A percentile compares a stretch with the other conserved stretches of the same genome.
Evolutionary conservation across 768 basidiomycete genomes (phyloP).

Genomic region (Rhizopogon roseolus): DNA sequence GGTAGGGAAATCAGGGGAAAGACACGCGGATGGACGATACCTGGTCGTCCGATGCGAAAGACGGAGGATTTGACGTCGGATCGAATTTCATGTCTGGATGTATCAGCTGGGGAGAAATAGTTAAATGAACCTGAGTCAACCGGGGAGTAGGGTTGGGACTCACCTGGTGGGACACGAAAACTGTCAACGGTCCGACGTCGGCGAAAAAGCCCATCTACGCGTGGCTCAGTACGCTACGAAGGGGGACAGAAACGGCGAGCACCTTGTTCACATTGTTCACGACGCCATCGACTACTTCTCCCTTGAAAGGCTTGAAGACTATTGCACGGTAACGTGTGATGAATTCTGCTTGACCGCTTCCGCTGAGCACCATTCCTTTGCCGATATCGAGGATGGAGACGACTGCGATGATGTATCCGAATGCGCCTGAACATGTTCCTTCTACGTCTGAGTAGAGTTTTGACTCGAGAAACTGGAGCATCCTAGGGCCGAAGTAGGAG

Average conservation of each 20-base stretch:
- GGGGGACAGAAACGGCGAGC: too few species aligned
- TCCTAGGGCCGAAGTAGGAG: constrained; percentile 95
- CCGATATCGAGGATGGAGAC: constrained; percentile 89
- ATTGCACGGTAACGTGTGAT: constrained; percentile 92
- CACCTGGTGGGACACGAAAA: constrained; percentile 96
- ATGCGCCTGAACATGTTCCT: constrained; percentile 93
- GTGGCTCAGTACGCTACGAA: background rate
- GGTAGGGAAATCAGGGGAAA: constrained; percentile 1
- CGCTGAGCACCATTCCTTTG: constrained; percentile 86
- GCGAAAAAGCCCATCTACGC: constrained; percentile 96
- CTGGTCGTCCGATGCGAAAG: constrained; percentile 88
- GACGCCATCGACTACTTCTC: constrained; percentile 95
- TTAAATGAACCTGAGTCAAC: constrained; percentile 3
- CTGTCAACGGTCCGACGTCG: constrained; percentile 89
- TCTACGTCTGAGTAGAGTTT: constrained; percentile 96
- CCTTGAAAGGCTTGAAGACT: constrained; percentile 99
- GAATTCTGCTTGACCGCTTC: constrained; percentile 95
- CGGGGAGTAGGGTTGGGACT: constrained; percentile 16
- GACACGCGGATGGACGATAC: constrained; percentile 29
- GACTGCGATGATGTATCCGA: constrained; percentile 92
- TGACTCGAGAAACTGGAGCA: constrained; percentile 88
- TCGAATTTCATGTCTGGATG: constrained; percentile 94
- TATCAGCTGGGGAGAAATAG: constrained; percentile 58
- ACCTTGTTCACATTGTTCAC: constrained; percentile 97
- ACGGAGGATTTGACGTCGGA: constrained; percentile 95